These are phyloP conservation scores for Coix lacrymajobi DNA, from an alignment of 176 grass and related monocot genomes.

Conservation along the genomic window DNA sequence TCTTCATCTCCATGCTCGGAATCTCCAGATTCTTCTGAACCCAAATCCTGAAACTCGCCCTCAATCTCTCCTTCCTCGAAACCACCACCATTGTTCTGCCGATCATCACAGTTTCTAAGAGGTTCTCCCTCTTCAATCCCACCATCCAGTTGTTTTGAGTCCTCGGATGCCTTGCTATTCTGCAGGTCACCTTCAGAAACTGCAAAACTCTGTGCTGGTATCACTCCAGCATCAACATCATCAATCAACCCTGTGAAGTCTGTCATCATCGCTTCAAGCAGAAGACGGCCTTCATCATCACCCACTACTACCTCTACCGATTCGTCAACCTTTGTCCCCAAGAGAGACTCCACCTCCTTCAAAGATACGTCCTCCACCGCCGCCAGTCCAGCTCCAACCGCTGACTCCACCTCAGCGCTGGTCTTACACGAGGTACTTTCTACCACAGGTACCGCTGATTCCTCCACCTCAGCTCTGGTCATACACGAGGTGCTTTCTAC, in stretches of 20 bases:
- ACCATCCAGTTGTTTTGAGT: slow-evolving; percentile 10
- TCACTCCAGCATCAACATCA: not conserved
- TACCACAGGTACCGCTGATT: not conserved
- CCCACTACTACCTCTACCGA: slow-evolving; percentile 7
- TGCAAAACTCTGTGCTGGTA: not conserved
- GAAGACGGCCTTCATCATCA: slow-evolving; percentile 16
- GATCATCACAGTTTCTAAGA: not conserved
- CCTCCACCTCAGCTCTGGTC: not conserved
- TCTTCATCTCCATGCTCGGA: slow-evolving; percentile 20
- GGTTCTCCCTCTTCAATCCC: slow-evolving; percentile 1
- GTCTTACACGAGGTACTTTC: not conserved
- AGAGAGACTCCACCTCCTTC: slow-evolving; percentile 29
- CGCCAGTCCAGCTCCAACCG: slow-evolving; percentile 3
- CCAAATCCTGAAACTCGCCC: slow-evolving; percentile 50
- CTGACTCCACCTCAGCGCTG: not conserved
- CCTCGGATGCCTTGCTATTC: slow-evolving; percentile 20
- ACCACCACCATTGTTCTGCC: slow-evolving; percentile 11
- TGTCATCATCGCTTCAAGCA: slow-evolving; percentile 43
- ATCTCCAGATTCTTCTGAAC: slow-evolving; percentile 24
- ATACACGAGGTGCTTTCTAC: not conserved
- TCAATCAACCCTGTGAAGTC: slow-evolving; percentile 50
- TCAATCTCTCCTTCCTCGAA: slow-evolving; percentile 95
- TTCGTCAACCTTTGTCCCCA: slow-evolving; percentile 18
- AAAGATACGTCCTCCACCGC: slow-evolving; percentile 26
- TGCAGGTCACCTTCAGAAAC: slow-evolving; percentile 9